Conservation (phyloP, 306 rosid species). For the Sicyos edulis region DNA sequence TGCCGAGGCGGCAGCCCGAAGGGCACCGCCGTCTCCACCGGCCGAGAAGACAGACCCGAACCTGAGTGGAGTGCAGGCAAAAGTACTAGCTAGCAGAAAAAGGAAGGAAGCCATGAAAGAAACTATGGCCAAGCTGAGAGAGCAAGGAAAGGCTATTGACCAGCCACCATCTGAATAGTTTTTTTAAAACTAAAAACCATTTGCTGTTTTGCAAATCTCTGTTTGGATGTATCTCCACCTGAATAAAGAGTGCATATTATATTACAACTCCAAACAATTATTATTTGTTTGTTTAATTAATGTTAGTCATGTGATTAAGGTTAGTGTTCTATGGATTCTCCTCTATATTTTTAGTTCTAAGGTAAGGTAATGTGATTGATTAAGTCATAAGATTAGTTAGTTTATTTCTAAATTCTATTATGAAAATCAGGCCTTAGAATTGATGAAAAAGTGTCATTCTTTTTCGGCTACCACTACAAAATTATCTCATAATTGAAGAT, state of each 20-base stretch:
- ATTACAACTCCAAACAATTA: not conserved
- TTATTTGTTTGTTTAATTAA: not conserved
- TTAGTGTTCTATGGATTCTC: not conserved
- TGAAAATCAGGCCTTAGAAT: not conserved
- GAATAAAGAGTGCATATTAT: not conserved
- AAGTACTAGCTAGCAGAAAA: slow-evolving; percentile 78
- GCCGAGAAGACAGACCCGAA: slow-evolving; percentile 72
- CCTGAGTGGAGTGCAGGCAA: slow-evolving; percentile 69
- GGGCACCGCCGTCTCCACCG: slow-evolving; percentile 66
- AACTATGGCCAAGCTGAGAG: slow-evolving; percentile 48
- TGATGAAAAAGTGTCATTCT: slow-evolving; percentile 20
- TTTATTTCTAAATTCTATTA: not conserved
- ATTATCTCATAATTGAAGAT: too few species aligned
- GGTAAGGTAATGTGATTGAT: not conserved
- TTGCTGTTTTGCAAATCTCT: not conserved
- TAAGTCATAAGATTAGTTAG: not conserved
- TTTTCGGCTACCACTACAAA: slow-evolving; percentile 76
- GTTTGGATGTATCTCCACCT: not conserved
- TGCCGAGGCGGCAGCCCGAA: slow-evolving; percentile 56
- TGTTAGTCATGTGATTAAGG: not conserved
- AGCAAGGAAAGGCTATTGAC: slow-evolving; percentile 40
- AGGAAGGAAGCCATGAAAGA: slow-evolving; percentile 91
- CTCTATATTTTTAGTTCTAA: not conserved
- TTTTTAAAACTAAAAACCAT: not conserved
- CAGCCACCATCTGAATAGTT: slow-evolving; percentile 30